These are phyloP conservation scores for Dendryphion nanum DNA, from an alignment of 2,329 filamentous ascomycete species.

Conservation along the genomic window DNA sequence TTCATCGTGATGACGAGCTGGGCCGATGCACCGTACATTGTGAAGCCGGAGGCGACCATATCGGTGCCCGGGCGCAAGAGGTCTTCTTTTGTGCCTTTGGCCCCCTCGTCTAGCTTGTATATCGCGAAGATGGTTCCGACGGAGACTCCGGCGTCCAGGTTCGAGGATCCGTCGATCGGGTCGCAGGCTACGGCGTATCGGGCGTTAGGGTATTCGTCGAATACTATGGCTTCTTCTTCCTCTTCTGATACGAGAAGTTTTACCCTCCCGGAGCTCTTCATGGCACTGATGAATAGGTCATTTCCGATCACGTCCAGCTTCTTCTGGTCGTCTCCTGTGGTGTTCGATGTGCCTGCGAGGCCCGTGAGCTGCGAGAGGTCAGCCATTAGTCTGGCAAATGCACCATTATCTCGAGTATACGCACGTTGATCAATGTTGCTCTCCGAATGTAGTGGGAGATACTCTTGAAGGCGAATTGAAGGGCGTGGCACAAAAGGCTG, in stretches of 20 bases:
- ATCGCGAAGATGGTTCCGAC: constrained; percentile 97
- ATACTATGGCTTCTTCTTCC: constrained; percentile 88
- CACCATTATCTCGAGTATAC: constrained; percentile 5
- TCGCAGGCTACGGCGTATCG: constrained; percentile 96
- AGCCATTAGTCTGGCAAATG: constrained; percentile 2
- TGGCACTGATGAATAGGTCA: constrained; percentile 93
- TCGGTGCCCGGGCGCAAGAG: constrained; percentile 87
- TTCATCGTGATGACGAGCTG: constrained; percentile 98
- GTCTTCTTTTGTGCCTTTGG: constrained; percentile 75
- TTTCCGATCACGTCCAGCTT: constrained; percentile 99
- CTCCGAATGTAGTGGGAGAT: constrained; percentile 99
- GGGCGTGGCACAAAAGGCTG: constrained; percentile 91
- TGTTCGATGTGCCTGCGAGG: constrained; percentile 91
- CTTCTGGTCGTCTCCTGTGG: constrained; percentile 97
- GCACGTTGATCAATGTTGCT: constrained; percentile 81
- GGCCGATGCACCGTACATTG: constrained; percentile 97
- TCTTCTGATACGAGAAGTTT: constrained; percentile 95
- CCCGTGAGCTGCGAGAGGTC: constrained; percentile 66
- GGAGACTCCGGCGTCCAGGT: constrained; percentile 94
- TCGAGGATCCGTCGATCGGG: constrained; percentile 96
- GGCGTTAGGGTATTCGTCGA: constrained; percentile 69
- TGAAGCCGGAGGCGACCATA: constrained; percentile 94
- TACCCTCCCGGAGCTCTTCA: constrained; percentile 89
- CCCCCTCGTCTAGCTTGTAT: constrained; percentile 80
- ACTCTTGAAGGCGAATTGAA: constrained; percentile 99